These are phyloP conservation scores for Phytomonas francai DNA, from an alignment of 208 protist species.

Conservation along the genomic window DNA sequence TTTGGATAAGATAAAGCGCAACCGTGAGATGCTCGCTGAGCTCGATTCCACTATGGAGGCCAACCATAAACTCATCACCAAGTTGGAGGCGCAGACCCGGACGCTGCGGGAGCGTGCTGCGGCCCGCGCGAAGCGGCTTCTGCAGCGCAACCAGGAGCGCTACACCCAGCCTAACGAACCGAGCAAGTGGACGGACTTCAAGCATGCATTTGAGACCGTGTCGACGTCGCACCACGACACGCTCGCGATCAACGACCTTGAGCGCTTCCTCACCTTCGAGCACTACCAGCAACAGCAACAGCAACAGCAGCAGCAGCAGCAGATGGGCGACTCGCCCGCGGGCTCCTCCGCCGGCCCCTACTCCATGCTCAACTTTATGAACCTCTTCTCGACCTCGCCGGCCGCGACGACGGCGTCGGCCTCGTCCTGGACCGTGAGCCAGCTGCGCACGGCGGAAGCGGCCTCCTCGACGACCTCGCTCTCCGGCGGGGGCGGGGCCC, in stretches of 20 bases:
- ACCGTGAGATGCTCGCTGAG: constrained; percentile 15
- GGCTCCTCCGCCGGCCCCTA: constrained; percentile 3
- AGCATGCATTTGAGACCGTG: constrained; percentile 30
- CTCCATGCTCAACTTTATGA: constrained; percentile 3
- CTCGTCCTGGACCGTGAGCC: constrained; percentile 10
- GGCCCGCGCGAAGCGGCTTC: no score
- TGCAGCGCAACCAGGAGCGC: no score
- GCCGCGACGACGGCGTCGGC: background rate
- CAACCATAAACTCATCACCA: constrained; percentile 19
- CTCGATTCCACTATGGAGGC: constrained; percentile 36
- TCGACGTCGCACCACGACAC: constrained; percentile 49
- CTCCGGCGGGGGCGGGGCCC: constrained; percentile 4
- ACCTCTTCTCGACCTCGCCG: constrained; percentile 5
- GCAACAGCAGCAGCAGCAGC: constrained; percentile 11
- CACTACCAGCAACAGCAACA: constrained; percentile 7
- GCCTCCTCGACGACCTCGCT: constrained; percentile 7
- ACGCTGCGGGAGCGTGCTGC: constrained; percentile 8
- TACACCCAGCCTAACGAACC: constrained; percentile 20
- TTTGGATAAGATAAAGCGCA: constrained; percentile 12
- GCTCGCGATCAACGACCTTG: constrained; percentile 63
- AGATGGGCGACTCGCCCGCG: background rate
- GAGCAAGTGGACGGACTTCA: constrained; percentile 30
- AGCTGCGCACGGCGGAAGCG: constrained; percentile 14
- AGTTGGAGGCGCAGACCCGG: constrained; percentile 6
- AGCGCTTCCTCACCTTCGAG: constrained; percentile 28